Evolutionary conservation across 805 yeast species (phyloP).

Genomic region (Saccharomycopsis fodiens): DNA sequence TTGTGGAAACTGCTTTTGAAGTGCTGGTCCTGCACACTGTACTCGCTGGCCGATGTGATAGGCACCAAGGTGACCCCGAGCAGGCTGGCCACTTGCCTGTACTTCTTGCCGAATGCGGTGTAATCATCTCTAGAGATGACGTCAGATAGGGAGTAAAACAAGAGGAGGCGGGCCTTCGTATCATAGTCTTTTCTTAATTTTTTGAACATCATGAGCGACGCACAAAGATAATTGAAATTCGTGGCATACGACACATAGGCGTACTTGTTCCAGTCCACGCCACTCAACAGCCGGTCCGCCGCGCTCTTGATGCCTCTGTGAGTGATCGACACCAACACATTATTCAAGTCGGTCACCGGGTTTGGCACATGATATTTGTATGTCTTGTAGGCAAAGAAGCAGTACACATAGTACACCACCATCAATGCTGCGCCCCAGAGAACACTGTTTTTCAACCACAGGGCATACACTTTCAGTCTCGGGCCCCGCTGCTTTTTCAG

Average conservation of each 20-base stretch:
- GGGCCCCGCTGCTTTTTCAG: slow-evolving; percentile 7
- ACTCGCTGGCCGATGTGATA: slow-evolving; percentile 21
- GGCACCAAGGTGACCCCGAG: slow-evolving; percentile 25
- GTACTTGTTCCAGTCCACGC: slow-evolving; percentile 34
- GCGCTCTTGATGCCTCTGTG: background rate
- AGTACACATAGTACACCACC: background rate
- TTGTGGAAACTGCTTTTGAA: slow-evolving; percentile 53
- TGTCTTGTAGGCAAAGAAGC: slow-evolving; percentile 4
- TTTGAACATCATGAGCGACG: slow-evolving; percentile 42
- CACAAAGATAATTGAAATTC: slow-evolving; percentile 40
- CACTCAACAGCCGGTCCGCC: background rate
- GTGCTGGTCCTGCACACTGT: slow-evolving; percentile 23
- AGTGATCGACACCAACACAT: slow-evolving; percentile 4
- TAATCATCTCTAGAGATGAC: slow-evolving; percentile 20
- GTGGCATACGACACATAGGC: slow-evolving; percentile 64
- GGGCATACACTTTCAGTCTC: background rate
- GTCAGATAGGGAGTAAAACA: slow-evolving; percentile 27
- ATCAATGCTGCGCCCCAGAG: background rate
- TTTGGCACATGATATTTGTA: slow-evolving; percentile 4
- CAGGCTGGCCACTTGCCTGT: slow-evolving; percentile 13
- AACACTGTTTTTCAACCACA: background rate
- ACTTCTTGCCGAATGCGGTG: slow-evolving; percentile 19
- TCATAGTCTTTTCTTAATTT: slow-evolving; percentile 31
- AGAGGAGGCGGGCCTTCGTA: slow-evolving; percentile 39
- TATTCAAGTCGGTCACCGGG: background rate